phyloP scores from a whole-genome alignment of 2,329 filamentous ascomycete genomes.

The Daldinia sp. region DNA sequence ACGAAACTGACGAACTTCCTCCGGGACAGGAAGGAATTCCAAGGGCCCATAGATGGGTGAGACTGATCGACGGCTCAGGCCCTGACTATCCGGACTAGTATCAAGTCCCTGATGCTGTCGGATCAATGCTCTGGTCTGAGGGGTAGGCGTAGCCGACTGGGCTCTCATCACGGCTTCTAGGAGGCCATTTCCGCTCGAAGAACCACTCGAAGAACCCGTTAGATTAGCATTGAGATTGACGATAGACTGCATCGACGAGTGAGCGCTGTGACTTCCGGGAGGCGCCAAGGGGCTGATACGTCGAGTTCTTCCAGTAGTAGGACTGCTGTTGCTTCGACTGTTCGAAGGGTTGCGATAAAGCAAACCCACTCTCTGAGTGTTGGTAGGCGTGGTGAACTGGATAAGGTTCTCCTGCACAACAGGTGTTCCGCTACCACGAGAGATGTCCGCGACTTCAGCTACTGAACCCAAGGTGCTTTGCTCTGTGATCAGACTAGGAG shows the following conservation, averaged over 20 bases:
- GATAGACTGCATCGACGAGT: neutral
- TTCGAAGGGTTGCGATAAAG: neutral
- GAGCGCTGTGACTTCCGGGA: neutral
- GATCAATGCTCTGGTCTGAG: neutral
- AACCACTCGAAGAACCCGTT: neutral
- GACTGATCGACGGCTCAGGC: neutral
- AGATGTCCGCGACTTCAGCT: neutral
- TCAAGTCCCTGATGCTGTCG: neutral
- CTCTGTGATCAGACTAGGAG: neutral
- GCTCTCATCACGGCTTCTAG: neutral
- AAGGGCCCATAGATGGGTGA: constrained; percentile 7
- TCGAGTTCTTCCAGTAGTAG: neutral
- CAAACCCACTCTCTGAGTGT: neutral
- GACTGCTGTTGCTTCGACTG: neutral
- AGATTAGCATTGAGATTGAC: neutral
- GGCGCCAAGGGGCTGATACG: neutral
- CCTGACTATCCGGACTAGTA: neutral
- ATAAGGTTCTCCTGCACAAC: neutral
- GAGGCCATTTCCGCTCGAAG: neutral
- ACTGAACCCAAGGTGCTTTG: neutral
- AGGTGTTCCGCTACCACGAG: neutral
- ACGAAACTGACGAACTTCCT: constrained; percentile 31
- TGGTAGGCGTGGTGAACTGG: neutral
- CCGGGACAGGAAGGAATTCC: constrained; percentile 3
- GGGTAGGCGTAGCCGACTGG: neutral